Percentiles rank a stretch among this genome's conserved stretches.
These are phyloP conservation scores for Pythium brachiatum DNA, from an alignment of 352 stramenopile genomes.

Conservation along the genomic window DNA sequence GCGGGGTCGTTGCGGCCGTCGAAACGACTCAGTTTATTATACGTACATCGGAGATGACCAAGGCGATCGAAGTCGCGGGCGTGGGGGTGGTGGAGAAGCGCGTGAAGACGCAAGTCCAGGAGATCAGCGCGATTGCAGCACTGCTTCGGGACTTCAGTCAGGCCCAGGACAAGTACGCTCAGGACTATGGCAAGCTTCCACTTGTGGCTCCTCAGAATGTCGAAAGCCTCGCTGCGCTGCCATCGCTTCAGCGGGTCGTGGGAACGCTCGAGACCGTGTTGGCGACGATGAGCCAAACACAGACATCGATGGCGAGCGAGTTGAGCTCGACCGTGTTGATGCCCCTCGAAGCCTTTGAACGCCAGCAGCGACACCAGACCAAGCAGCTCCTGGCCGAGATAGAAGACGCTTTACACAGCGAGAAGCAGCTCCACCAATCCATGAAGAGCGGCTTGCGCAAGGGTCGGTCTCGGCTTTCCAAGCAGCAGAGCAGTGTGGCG, in stretches of 20 bases:
- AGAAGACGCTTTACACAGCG: conserved; percentile 37
- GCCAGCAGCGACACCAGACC: conserved; percentile 37
- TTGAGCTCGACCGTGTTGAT: conserved; percentile 28
- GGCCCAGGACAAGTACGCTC: conserved; percentile 37
- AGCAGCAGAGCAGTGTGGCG: neutral
- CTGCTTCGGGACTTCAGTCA: conserved; percentile 36
- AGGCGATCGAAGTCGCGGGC: neutral
- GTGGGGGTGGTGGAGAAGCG: conserved; percentile 29
- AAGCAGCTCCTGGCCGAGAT: conserved; percentile 45
- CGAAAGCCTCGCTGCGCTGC: neutral
- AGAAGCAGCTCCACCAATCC: conserved; percentile 23
- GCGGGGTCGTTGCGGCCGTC: neutral
- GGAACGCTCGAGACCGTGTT: conserved; percentile 30
- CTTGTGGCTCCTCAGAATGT: conserved; percentile 6
- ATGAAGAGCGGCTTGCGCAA: neutral
- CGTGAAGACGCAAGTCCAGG: conserved; percentile 31
- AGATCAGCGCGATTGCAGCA: conserved; percentile 23
- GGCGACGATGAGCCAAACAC: conserved; percentile 16
- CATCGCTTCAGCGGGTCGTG: conserved; percentile 30
- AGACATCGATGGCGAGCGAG: conserved; percentile 28
- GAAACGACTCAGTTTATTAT: neutral
- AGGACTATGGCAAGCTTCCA: conserved; percentile 31
- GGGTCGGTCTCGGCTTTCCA: neutral
- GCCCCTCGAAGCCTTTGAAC: conserved; percentile 35
- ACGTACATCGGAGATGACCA: neutral